phyloP scores from a whole-genome alignment of 495 filamentous ascomycete species.

The Evernia prunastri region DNA sequence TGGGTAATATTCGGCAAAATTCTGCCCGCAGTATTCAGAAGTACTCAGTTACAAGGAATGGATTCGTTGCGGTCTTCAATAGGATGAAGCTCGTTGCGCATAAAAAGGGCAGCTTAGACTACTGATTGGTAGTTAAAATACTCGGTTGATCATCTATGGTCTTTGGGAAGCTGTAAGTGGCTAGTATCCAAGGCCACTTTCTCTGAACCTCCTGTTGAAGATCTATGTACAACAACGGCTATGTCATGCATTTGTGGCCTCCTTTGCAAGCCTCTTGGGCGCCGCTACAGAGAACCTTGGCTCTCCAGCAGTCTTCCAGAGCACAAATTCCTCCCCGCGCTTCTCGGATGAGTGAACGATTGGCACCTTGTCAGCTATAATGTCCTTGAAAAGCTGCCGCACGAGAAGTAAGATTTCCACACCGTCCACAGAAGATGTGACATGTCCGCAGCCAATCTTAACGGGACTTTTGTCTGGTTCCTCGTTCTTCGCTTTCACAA shows the following conservation, averaged over 20 bases:
- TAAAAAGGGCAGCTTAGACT: background rate
- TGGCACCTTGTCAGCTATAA: conserved; percentile 27
- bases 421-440: conserved; percentile 28
- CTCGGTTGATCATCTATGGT: background rate
- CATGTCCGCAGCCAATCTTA: conserved; percentile 30
- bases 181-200: background rate
- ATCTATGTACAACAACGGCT: background rate
- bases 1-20: conserved; percentile 1
- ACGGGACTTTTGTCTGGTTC: conserved; percentile 22
- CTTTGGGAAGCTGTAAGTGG: background rate
- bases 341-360: conserved; percentile 20
- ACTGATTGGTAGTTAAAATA: background rate
- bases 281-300: conserved; percentile 28
- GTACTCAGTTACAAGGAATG: background rate
- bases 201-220: background rate
- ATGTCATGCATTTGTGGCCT: conserved; percentile 22
- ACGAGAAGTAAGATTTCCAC: conserved; percentile 28
- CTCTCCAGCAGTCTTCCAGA: conserved; percentile 26
- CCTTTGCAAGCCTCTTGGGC: conserved; percentile 27
- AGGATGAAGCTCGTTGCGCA: background rate
- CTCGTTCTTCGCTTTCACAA: conserved; percentile 23
- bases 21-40: background rate
- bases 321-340: conserved; percentile 28
- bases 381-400: conserved; percentile 21
- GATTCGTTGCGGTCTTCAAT: background rate